Base-by-base conservation (phyloP, 805 yeast genomes). In the Barnettozyma wickerhamii region DNA sequence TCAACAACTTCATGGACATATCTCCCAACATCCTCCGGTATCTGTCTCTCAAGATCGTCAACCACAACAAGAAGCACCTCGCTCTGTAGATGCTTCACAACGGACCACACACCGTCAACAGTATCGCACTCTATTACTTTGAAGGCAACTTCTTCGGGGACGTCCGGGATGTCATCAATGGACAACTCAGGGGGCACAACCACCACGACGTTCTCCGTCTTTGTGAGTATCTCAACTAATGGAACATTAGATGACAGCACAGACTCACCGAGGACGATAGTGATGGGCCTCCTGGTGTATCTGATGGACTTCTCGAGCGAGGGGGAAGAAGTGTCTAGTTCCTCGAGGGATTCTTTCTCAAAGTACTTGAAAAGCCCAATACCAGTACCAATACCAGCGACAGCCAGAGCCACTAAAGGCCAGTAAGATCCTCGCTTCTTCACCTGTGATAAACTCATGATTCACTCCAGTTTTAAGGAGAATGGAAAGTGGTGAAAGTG, bases 41-140 rank as follows among this genome's bases (percentile, higher is more conserved):
- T 46, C 1, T 41, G 46, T 0, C 47, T 50, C 2, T 45, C 43
- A 7, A 60, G 30, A 20, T 63, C 68, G 27, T 48, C 55, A 4
- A 48, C 33, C 1, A 55, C 53, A 3, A 63, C 48, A 34, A 64
- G 46, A 5, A 66, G 40, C 7, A 54, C 41, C 17, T 68, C 64
- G 26, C 73, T 65, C 18, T 60, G 56, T 19, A 79, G 38, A 42
- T 77, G 81, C 45, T 75, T 76, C 18, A 77, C 63, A n/a, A 79
- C 65, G 28, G 79, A 77, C 62, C 75, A 71, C 10, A 76, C 55
- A 3, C 84, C 81, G 10, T 58, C 61, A 40, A 62, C 62, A 1
- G 74, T 68, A n/a, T 66, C 71, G 36, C 79, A 72, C 35, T 61
- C 62, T 10, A 54, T 52, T 2, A 50, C 39, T 23, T 54, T 54